phyloP scores from a whole-genome alignment of 73 alveolate genomes.

The Paramecium caudatum region DNA sequence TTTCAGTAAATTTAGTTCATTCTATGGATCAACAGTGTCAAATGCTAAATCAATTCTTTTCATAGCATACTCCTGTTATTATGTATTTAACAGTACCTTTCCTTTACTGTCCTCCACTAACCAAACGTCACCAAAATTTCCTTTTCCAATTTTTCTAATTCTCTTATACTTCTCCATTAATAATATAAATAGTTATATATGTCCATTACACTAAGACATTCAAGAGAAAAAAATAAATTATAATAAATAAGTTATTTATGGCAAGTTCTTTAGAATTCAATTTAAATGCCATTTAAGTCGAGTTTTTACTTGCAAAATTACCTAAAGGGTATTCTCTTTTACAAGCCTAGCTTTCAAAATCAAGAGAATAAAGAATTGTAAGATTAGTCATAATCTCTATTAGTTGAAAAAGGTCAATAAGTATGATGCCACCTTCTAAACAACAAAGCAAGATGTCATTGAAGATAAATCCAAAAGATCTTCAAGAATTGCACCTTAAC shows the following conservation, averaged over 20 bases:
- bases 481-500: background rate
- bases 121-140: constrained; percentile 82
- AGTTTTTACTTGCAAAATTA: background rate
- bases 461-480: constrained; percentile 58
- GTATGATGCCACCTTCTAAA: constrained; percentile 46
- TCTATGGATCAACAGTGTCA: constrained; percentile 70
- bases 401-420: constrained; percentile 35
- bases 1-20: constrained; percentile 81
- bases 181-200: constrained; percentile 30
- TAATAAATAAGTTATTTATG: constrained; percentile 16
- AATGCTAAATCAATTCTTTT: constrained; percentile 78
- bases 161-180: constrained; percentile 77
- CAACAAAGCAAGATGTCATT: background rate
- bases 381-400: background rate
- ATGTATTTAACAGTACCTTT: background rate
- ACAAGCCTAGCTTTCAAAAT: background rate
- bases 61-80: constrained; percentile 77
- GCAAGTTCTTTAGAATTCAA: constrained; percentile 39
- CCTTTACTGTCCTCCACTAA: constrained; percentile 71
- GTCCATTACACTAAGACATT: background rate
- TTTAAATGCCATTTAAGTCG: constrained; percentile 9
- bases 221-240: constrained; percentile 15
- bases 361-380: constrained; percentile 67
- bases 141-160: constrained; percentile 80
- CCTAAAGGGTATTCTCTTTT: constrained; percentile 41